Conservation (phyloP, 176 grass and related monocot genomes). For the Cocos nucifera region DNA sequence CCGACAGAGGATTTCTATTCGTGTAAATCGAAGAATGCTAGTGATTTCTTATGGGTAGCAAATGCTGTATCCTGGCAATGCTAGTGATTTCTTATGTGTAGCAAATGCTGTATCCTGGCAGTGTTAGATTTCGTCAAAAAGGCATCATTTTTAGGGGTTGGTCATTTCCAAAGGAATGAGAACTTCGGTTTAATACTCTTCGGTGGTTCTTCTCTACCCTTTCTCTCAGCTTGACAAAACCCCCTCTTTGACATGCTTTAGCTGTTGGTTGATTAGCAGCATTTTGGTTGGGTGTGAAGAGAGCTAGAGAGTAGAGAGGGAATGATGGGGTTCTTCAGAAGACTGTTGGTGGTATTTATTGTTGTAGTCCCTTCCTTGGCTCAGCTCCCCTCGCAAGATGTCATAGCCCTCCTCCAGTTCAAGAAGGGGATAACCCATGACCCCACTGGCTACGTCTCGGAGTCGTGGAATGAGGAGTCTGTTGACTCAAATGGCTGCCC, state of each 20-base stretch:
- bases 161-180: too few species aligned
- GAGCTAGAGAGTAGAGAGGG: neutral
- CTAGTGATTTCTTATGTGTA: neutral
- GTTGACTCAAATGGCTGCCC: constrained; percentile 95
- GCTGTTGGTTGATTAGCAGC: constrained; percentile 8
- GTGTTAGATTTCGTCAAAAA: too few species aligned
- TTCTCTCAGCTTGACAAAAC: constrained; percentile 3
- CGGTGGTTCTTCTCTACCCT: neutral
- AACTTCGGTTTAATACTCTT: neutral
- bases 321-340: constrained; percentile 46
- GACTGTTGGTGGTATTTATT: constrained; percentile 38
- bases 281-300: neutral
- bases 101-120: too few species aligned
- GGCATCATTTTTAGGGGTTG: too few species aligned
- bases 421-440: constrained; percentile 94
- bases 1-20: too few species aligned
- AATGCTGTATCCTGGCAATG: too few species aligned
- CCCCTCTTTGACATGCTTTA: constrained; percentile 12
- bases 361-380: constrained; percentile 35
- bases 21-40: constrained; percentile 3
- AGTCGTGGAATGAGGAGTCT: constrained; percentile 93
- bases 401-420: constrained; percentile 81
- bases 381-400: constrained; percentile 83
- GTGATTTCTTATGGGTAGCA: neutral
- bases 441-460: constrained; percentile 59